Base-by-base conservation (phyloP, 208 protist species). In the Endotrypanum monterogeii region DNA sequence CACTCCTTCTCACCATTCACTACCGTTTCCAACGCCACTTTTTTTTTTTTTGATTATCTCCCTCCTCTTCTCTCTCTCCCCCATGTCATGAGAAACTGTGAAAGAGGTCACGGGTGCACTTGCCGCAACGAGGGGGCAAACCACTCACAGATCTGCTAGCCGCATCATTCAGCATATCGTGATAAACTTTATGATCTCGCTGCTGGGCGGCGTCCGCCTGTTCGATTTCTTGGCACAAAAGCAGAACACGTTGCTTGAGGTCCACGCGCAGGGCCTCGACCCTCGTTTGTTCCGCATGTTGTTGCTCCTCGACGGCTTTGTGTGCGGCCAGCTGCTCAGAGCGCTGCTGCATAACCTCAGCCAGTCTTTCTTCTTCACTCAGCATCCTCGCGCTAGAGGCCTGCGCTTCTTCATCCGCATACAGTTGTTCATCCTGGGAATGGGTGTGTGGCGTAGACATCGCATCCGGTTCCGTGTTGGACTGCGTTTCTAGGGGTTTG, bases 181-280 rank as follows among this genome's bases (percentile, higher is more conserved):
- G 70, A n/a, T 76, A 83, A 16, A 52, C 54, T 56, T 79, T 71
- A 44, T 87, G 85, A 30, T 71, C 74, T 58, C 25, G 51, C 75
- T 89, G 85, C 75, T 87, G 79, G 2, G 67, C 76, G 3, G 80
- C 79, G 63, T 89, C 88, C 1, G 76, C 82, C 20, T 51, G 78
- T 67, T 92, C 88, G 28, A 88, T 85, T 18, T 73, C 70, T 6
- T 68, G 30, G 72, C 86, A 91, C 3, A 88, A 71, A 58, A 54
- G 48, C 52, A 73, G 50, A 8, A 91, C 62, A 11, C 39, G 57
- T 11, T 51, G 60, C 56, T 83, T 86, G 51, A 90, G 56, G 20
- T 37, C 55, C 52, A 68, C 74, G 54, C 74, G 74, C 57, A 35
- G 70, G 82, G 12, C 69, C 61, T 30, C 32, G 16, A 48, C 62